Evolutionary conservation across 2,329 filamentous ascomycete genomes (phyloP).

Genomic region (Periconia macrospinosa): DNA sequence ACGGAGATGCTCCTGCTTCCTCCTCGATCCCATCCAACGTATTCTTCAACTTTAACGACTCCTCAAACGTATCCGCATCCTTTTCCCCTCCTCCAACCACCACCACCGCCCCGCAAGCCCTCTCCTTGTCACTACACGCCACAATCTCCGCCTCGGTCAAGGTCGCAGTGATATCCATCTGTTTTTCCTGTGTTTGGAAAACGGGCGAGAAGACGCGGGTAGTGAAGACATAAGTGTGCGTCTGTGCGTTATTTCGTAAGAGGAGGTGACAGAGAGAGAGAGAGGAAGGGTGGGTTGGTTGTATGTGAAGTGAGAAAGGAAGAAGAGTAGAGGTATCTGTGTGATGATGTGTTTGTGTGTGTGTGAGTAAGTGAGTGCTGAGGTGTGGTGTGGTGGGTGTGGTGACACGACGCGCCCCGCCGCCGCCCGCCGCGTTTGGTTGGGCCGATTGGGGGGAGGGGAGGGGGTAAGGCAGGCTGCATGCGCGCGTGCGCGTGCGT

Average conservation of each 20-base stretch:
- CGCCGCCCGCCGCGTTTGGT: not conserved
- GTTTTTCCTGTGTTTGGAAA: not conserved
- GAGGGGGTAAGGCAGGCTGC: too few species aligned
- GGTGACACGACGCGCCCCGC: not conserved
- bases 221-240: not conserved
- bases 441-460: constrained; percentile 3
- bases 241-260: too few species aligned
- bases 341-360: not conserved
- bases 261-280: too few species aligned
- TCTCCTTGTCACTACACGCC: constrained; percentile 22
- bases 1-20: constrained; percentile 18
- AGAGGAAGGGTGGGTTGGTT: not conserved
- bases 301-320: not conserved
- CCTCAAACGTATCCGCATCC: constrained; percentile 19
- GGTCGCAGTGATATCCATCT: constrained; percentile 31
- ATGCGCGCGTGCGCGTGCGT: too few species aligned
- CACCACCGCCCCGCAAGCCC: constrained; percentile 13
- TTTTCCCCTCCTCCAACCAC: not conserved
- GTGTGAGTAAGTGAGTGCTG: too few species aligned
- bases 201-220: not conserved
- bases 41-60: constrained; percentile 33
- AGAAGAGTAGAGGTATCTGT: not conserved
- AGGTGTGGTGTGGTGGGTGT: too few species aligned
- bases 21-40: constrained; percentile 34
- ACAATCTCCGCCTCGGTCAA: constrained; percentile 27